Conservation (phyloP, 2,329 filamentous ascomycete species). For the Calonectria leucothoes region DNA sequence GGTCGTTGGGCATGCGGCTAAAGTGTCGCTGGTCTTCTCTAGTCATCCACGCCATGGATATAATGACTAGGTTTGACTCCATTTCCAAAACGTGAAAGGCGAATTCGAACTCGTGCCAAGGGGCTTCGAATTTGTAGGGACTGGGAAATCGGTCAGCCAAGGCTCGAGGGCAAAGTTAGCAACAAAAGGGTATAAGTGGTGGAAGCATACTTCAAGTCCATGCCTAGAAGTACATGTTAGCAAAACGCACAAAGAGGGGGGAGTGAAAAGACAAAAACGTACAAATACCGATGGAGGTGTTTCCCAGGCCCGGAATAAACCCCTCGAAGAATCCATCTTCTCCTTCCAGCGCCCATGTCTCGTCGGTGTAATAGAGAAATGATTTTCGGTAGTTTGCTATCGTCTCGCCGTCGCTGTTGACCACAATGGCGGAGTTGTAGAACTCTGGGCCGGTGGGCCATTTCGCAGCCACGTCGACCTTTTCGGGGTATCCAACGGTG, state of each 20-base stretch:
- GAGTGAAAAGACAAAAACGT: neutral
- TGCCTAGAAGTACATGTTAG: constrained; percentile 23
- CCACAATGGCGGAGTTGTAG: constrained; percentile 66
- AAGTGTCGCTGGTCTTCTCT: constrained; percentile 60
- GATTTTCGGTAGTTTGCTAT: constrained; percentile 71
- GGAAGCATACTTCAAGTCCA: constrained; percentile 69
- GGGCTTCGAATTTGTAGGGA: constrained; percentile 52
- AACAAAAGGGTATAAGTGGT: no score
- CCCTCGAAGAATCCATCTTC: constrained; percentile 61
- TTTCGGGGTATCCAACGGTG: constrained; percentile 80
- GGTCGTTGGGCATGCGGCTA: constrained; percentile 63
- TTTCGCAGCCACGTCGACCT: constrained; percentile 61
- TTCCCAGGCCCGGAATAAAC: constrained; percentile 60
- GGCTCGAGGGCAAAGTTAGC: neutral
- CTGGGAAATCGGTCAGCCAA: constrained; percentile 35
- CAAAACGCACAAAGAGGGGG: neutral
- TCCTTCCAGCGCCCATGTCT: constrained; percentile 71
- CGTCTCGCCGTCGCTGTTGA: constrained; percentile 69
- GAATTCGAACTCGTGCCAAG: constrained; percentile 55
- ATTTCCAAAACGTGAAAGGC: constrained; percentile 67
- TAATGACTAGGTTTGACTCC: constrained; percentile 71
- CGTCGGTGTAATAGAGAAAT: constrained; percentile 69
- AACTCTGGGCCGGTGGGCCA: constrained; percentile 66
- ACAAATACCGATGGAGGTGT: constrained; percentile 70
- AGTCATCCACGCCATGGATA: constrained; percentile 85